Base-by-base conservation (phyloP, 2,329 filamentous ascomycete species). In the Paecilomyces sp. region DNA sequence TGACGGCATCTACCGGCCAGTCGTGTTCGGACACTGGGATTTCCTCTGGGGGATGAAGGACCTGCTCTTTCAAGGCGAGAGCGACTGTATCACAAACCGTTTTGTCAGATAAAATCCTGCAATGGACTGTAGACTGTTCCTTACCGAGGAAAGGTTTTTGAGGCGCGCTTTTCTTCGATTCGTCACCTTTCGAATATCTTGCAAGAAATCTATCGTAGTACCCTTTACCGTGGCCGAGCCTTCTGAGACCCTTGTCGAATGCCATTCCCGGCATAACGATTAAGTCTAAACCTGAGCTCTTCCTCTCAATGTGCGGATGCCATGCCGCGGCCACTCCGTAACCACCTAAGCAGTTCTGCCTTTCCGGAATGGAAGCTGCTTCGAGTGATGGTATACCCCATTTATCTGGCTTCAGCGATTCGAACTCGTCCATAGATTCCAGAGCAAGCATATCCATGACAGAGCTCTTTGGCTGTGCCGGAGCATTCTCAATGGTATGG, bases 371-470 rank as follows among this genome's bases (percentile, higher is more conserved):
- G 1, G 88, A 89, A 22, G 83, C 79, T 56, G 82, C 78, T 61
- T 85, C 81, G 60, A 96, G 84, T 33, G 89, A 93, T n/a, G 94
- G 94, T 64, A 99, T 99, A 9, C 92, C 92, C 94, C 94, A 99
- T 71, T 83, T 86, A 75, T 99, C 94, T 50, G 83, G 82, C 68
- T 86, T 77, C 61, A 97, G 79, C 25, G 84, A 84, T 63, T 91
- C 85, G 73, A 92, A 96, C 72, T 99, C 94, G 30, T 84, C 77
- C 56, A 91, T 74, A 28, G 86, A 88, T 59, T 81, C 79, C 50
- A 99, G 80, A 63, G 86, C 86, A 24, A 99, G 85, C 94, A 99
- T 97, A 70, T 97, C 92, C 94, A 99, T 99, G 58, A 94, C 83
- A 15, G 90, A 90, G 4, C 70, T 77, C 5, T 85, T 83, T 59